Base-by-base conservation (phyloP, 2,329 filamentous ascomycete species). In the Xylariales sp. region DNA sequence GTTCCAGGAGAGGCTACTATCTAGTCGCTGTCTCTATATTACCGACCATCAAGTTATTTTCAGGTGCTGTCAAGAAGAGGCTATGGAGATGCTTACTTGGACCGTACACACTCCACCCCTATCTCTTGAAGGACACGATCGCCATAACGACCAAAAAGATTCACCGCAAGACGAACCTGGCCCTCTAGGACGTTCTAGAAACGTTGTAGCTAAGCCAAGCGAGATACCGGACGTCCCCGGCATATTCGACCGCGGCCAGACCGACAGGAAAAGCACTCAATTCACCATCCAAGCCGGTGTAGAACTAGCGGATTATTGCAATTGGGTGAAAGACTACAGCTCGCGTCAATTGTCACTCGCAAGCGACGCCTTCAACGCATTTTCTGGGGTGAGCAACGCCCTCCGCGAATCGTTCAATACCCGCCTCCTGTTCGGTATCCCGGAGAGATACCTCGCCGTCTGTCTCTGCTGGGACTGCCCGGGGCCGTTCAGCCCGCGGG, bases 311-410 rank as follows among this genome's bases (percentile, higher is more conserved):
- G 62, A 71, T 5, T 71, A 70, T 52, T 68, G 45, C n/a, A 14
- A 7, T 32, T 71, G 70, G 70, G 65, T 71, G 1, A 54, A 68
- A 32, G 63, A 71, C 36, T 70, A 71, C 52, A 68, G 48, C 10
- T 23, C 52, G 1, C 68, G 65, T 5, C 65, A 70, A 36, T 18
- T 70, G 7, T 65, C 68, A 18, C 54, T 56, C 30, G 52, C 36
- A 9, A 61, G 46, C 5, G 70, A 70, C 52, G 55, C 52, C 10
- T 55, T 71, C 3, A 65, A 68, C 16, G 70, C 70, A 3, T 71
- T 70, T 63, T 9, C 56, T 14, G 68, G 69, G 5, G 57, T 65
- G 9, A 54, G 56, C n/a, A 68, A 56, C 43, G 59, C 62, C 5
- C 34, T 66, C 3, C n/a, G 49, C 16, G 30, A 34, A 34, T 48